Evolutionary conservation across 192 early-diverging fungal species (phyloP), one percentile per base, ranked within the genome.

Genomic region (Coemansia aciculifera): DNA sequence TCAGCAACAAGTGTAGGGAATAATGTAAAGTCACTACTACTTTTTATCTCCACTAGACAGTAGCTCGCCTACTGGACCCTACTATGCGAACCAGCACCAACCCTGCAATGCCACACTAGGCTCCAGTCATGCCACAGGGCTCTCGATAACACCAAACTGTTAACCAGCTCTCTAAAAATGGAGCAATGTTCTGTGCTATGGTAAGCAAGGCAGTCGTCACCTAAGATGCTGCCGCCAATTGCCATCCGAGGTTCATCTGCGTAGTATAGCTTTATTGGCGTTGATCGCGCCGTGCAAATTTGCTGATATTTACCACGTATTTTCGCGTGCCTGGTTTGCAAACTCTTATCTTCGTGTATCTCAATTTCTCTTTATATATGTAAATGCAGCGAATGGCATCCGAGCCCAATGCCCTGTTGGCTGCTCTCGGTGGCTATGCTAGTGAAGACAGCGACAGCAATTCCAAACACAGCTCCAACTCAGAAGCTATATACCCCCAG

Each of bases 391-490:
- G 39, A 67, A 79, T 79, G 77, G 66, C 36, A 13, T 46, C 69
- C 23, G 40, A 52, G 11, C n/a, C 68, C 11, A 82, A 82, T 65
- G 64, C 71, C 24, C 60, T 82, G 19, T 49, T 73, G 2, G 65
- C 59, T 68, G 79, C 79, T 23, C 71, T 82, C 13, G 72, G 74
- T 37, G 74, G 65, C 23, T 82, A 82, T 42, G 74, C 48, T 64
- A 82, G 79, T 40, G 79, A 75, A 1, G 65, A 67, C n/a, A 62
- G 66, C 39, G 66, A 60, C 57, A 46, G 56, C 23, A 63, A 64
- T 40, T 40, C 40, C 24, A 49, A 37, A 9, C 48, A 40, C 49
- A 51, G 65, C 43, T 52, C 42, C 44, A 46, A 54, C 27, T 12
- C 48, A 0, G 51, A 66, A 17, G 59, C 6, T 7, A 60, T 39